Evolutionary conservation across 805 yeast species (phyloP).

Genomic region (Saccharomycopsis sp.): DNA sequence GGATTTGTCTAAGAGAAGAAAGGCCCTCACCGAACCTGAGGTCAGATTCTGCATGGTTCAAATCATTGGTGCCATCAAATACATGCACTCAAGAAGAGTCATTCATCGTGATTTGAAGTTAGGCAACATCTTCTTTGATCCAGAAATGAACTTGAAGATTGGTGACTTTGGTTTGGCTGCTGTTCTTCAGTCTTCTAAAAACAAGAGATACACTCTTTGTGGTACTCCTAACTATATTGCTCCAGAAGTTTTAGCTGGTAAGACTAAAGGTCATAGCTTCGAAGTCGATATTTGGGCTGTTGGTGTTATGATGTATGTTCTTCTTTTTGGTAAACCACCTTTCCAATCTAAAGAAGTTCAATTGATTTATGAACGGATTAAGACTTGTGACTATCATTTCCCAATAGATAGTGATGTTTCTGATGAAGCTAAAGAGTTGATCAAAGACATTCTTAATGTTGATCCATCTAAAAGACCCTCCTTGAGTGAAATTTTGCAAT

Average conservation of each 20-base stretch:
- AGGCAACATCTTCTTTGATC: slow-evolving; percentile 93
- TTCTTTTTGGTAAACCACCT: slow-evolving; percentile 92
- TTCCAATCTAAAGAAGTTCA: slow-evolving; percentile 95
- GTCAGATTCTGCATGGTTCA: slow-evolving; percentile 86
- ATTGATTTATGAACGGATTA: slow-evolving; percentile 86
- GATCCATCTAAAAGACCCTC: slow-evolving; percentile 80
- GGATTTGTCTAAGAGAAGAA: slow-evolving; percentile 85
- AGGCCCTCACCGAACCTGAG: slow-evolving; percentile 84
- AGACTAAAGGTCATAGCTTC: slow-evolving; percentile 80
- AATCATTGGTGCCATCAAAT: slow-evolving; percentile 87
- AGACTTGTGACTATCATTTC: slow-evolving; percentile 69
- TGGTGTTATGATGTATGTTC: slow-evolving; percentile 93
- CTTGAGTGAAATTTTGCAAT: slow-evolving; percentile 68
- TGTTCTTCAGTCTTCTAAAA: slow-evolving; percentile 62
- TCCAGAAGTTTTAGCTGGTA: slow-evolving; percentile 92
- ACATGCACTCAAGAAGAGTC: slow-evolving; percentile 86
- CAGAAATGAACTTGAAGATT: slow-evolving; percentile 86
- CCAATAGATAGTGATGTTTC: slow-evolving; percentile 66
- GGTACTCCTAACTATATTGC: slow-evolving; percentile 99
- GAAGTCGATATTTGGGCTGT: slow-evolving; percentile 98
- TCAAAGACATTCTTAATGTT: slow-evolving; percentile 64
- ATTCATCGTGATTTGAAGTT: slow-evolving; percentile 94
- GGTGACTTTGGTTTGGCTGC: slow-evolving; percentile 99
- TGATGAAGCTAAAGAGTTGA: slow-evolving; percentile 64
- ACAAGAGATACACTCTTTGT: slow-evolving; percentile 87